Evolutionary conservation across 2,329 filamentous ascomycete species (phyloP), one percentile per base, ranked within the genome.

Genomic region (Botrytis sinoallii): DNA sequence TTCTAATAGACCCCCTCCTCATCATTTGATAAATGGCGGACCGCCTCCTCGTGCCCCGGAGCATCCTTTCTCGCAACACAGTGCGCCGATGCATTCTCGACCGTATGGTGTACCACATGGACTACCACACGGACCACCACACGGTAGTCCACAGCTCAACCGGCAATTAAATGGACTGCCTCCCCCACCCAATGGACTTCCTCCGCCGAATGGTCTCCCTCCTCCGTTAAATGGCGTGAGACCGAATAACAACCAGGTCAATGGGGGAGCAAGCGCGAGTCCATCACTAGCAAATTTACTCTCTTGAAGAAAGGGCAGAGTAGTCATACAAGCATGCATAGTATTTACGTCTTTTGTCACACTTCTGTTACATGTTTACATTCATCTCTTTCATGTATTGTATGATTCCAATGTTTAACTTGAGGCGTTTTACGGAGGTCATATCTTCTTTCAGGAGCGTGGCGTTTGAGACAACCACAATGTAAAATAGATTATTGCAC

Each of bases 221-320:
- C 71, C 46, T 77, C 81, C 77, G 65, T 77, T 73, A 40, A 82
- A 80, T 70, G 77, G 78, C 14, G 75, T 79, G 44, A 73, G 82
- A 65, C 79, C 83, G 70, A 78, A 80, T 70, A 86, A 88, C 67
- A 81, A 75, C 32, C 84, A 87, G 66, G 84, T 86, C 46, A 83
- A 86, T 44, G 88, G 87, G 69, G 91, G 91, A n/a, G 92, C 92
- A 6, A 94, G 92, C 79, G 91, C 92, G 25, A 94, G 90, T 79
- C 92, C 92, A 18, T 94, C 92, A 16, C 82, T 95, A 75, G 89
- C 90, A 78, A 94, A 95, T 79, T 82, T 95, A 67, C 85, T 95
- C 71, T 91, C 89, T 66, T 93, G 82, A 67, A 9, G n/a, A 66
- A n/a, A 57, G 38, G 10, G 48, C 40, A 40, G 44, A 16, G 40